These are phyloP conservation scores for Dendrobium huoshanense DNA, from an alignment of 106 monocot species.

Conservation along the genomic window DNA sequence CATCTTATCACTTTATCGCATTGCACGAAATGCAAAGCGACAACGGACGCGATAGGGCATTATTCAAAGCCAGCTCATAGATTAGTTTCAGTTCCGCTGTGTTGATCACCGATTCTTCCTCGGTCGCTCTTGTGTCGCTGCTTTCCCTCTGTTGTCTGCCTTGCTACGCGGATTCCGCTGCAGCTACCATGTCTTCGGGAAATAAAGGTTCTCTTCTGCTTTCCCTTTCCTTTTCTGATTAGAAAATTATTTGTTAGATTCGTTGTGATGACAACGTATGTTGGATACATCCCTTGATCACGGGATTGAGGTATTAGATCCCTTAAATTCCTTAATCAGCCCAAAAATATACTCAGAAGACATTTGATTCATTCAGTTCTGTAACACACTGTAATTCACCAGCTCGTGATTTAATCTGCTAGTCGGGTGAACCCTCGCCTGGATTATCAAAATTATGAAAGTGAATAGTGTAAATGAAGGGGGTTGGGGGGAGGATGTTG, in stretches of 20 bases:
- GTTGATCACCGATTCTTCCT: background rate
- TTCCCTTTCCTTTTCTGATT: background rate
- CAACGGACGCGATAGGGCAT: background rate
- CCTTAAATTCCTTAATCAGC: background rate
- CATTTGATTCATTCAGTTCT: background rate
- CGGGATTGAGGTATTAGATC: background rate
- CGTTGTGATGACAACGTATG: background rate
- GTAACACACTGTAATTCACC: background rate
- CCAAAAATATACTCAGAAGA: background rate
- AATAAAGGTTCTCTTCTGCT: background rate
- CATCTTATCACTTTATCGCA: background rate
- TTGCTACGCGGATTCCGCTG: background rate
- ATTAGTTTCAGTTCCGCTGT: conserved; percentile 1
- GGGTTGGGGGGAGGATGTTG: too few relatives aligned
- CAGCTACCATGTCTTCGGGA: background rate
- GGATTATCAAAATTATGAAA: background rate
- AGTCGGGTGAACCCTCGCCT: too few relatives aligned
- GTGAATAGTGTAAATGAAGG: too few relatives aligned
- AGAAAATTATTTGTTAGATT: background rate
- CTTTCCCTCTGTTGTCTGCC: background rate
- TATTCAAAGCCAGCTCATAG: background rate
- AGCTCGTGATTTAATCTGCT: too few relatives aligned
- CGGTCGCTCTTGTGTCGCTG: background rate
- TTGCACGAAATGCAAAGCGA: background rate
- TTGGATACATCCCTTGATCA: background rate